These are phyloP conservation scores for Pelagophyceae sp. DNA, from an alignment of 352 stramenopile genomes.

Conservation along the genomic window DNA sequence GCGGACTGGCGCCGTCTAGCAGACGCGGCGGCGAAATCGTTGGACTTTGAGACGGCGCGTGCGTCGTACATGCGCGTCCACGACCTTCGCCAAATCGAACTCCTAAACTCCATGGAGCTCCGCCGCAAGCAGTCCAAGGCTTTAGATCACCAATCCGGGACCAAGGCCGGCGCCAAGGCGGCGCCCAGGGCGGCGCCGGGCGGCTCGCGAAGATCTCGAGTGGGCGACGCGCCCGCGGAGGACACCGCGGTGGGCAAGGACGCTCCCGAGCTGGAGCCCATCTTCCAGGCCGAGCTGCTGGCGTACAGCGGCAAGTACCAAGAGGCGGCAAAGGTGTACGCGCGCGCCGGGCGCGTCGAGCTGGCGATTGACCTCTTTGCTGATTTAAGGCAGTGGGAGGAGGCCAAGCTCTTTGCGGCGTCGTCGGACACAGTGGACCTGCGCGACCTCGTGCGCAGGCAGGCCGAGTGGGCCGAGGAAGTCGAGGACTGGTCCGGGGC, in stretches of 20 bases:
- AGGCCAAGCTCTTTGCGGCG: conserved; percentile 77
- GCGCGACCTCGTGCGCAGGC: conserved; percentile 68
- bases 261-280: conserved; percentile 16
- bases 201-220: not conserved
- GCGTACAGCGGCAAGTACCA: conserved; percentile 79
- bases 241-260: not conserved
- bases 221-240: not conserved
- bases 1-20: conserved; percentile 71
- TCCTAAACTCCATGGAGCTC: conserved; percentile 67
- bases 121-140: conserved; percentile 21
- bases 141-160: not conserved
- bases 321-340: conserved; percentile 73
- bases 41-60: conserved; percentile 40
- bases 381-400: conserved; percentile 80
- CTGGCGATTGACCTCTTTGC: conserved; percentile 83
- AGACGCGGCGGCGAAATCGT: conserved; percentile 59
- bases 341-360: conserved; percentile 61
- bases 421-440: conserved; percentile 64
- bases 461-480: conserved; percentile 82
- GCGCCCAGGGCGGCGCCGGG: conserved; percentile 38
- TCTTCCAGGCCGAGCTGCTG: conserved; percentile 78
- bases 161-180: not conserved
- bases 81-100: conserved; percentile 77
- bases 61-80: conserved; percentile 73
- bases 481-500: conserved; percentile 77